Conservation (phyloP, 768 basidiomycete species). For the Agaricus sinodeliciosus region DNA sequence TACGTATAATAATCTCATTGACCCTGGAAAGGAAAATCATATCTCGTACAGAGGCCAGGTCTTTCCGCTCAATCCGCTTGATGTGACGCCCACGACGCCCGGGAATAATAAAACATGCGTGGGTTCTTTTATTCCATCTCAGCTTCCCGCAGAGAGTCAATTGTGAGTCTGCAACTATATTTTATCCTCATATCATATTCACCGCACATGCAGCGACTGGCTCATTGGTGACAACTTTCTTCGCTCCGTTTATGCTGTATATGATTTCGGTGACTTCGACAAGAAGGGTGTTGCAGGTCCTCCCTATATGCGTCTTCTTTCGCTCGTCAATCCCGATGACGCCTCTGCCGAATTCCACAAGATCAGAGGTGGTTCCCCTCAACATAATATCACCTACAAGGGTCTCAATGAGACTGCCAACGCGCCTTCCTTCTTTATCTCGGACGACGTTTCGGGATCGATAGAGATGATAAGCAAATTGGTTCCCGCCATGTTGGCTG, state of each 20-base stretch:
- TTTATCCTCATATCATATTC: neutral
- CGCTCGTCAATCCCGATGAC: conserved; percentile 59
- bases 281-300: conserved; percentile 57
- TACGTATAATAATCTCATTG: conserved; percentile 25
- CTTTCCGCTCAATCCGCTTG: conserved; percentile 76
- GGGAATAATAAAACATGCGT: conserved; percentile 48
- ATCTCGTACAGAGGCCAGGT: conserved; percentile 50
- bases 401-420: conserved; percentile 37
- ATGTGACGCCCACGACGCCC: conserved; percentile 48
- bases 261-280: conserved; percentile 80
- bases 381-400: conserved; percentile 64
- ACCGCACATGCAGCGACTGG: conserved; percentile 53
- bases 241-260: conserved; percentile 76
- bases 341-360: conserved; percentile 69
- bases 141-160: conserved; percentile 51
- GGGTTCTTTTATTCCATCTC: conserved; percentile 70
- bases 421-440: conserved; percentile 44
- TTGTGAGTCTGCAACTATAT: conserved; percentile 42
- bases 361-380: conserved; percentile 56
- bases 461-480: conserved; percentile 57
- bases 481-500: conserved; percentile 67
- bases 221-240: conserved; percentile 79
- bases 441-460: conserved; percentile 49
- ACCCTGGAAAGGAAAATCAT: conserved; percentile 3
- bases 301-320: conserved; percentile 72